A percentile compares a stretch with the other conserved stretches of the same genome.
Evolutionary conservation across 805 yeast genomes (phyloP).

Genomic region (Lipomyces mesembrius): DNA sequence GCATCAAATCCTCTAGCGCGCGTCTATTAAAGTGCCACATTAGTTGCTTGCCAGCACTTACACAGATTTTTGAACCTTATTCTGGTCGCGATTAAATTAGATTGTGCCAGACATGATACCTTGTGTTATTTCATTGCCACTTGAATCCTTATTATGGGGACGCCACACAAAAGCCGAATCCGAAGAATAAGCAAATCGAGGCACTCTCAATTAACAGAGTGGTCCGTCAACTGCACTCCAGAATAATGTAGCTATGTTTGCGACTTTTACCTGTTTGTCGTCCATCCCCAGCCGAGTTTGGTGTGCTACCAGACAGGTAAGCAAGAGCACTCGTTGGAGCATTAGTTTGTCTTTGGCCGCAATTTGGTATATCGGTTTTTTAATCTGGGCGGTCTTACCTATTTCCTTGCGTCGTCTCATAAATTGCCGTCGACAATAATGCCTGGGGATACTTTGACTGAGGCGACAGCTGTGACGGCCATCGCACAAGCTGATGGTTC

Average conservation of each 20-base stretch:
- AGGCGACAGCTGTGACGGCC: not conserved
- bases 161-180: not conserved
- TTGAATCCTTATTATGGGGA: not conserved
- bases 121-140: not conserved
- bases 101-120: not conserved
- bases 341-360: not conserved
- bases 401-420: not conserved
- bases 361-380: not conserved
- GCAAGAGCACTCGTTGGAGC: not conserved
- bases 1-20: not conserved
- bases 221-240: not conserved
- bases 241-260: not conserved
- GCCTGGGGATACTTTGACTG: not conserved
- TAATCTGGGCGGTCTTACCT: not conserved
- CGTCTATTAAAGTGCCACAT: not conserved
- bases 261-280: not conserved
- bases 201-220: not conserved
- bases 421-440: not conserved
- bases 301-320: not conserved
- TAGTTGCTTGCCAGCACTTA: not conserved
- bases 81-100: not conserved
- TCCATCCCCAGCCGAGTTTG: not conserved
- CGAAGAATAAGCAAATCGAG: not conserved
- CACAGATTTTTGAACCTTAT: not conserved
- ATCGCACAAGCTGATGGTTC: not conserved